Percentiles rank a stretch among this genome's conserved stretches.
phyloP scores from a whole-genome alignment of 257 asterid species.

The Solanum corneliomulleri region DNA sequence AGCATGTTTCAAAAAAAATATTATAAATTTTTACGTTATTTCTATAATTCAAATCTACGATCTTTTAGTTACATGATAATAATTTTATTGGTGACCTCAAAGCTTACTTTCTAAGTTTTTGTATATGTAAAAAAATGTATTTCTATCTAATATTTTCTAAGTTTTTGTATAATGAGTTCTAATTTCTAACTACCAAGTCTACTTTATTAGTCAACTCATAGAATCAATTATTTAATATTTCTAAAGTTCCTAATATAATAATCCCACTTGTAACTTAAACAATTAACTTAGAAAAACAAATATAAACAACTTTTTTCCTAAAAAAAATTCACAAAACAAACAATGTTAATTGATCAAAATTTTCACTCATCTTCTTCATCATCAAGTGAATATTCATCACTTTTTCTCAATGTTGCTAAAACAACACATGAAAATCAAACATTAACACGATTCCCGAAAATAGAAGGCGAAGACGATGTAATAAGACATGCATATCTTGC shows the following conservation, averaged over 20 bases:
- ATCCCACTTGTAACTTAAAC: neutral
- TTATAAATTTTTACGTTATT: too few relatives aligned
- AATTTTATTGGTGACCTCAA: neutral
- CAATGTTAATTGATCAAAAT: neutral
- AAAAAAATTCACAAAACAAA: constrained; percentile 21
- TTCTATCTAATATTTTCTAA: neutral
- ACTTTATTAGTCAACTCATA: neutral
- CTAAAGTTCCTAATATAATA: neutral
- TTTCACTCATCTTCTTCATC: neutral
- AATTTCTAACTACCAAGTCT: constrained; percentile 17
- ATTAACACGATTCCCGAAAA: constrained; percentile 25
- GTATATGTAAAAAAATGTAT: too few relatives aligned
- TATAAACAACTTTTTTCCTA: constrained; percentile 27
- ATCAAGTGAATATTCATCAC: neutral
- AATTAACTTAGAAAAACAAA: constrained; percentile 28
- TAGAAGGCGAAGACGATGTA: constrained; percentile 43
- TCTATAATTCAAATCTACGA: too few relatives aligned
- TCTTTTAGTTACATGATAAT: neutral
- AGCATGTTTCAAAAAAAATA: too few relatives aligned
- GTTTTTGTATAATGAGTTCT: too few relatives aligned
- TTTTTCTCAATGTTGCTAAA: neutral
- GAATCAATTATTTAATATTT: neutral
- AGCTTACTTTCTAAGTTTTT: neutral
- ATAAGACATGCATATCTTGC: constrained; percentile 54
- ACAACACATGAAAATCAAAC: neutral